Conservation (phyloP, 192 early-diverging fungal genomes). For the Coemansia sp. region DNA sequence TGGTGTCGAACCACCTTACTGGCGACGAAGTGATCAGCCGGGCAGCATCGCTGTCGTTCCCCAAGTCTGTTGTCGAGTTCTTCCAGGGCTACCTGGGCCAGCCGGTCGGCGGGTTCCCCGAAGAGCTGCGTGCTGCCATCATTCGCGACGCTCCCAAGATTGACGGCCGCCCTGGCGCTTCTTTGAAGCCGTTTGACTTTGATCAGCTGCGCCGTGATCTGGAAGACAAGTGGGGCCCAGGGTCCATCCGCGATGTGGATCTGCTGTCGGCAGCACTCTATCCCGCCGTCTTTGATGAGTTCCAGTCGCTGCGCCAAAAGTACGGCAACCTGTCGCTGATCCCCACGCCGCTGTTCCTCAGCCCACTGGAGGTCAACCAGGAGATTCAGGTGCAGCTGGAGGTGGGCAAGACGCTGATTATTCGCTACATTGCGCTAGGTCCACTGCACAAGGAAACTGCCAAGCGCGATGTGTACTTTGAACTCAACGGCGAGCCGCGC, state of each 20-base stretch:
- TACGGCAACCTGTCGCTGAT: conserved; percentile 87
- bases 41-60: conserved; percentile 84
- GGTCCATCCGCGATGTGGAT: conserved; percentile 79
- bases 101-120: conserved; percentile 93
- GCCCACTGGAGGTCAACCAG: conserved; percentile 81
- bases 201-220: conserved; percentile 67
- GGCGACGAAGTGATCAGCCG: conserved; percentile 73
- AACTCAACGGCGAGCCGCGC: conserved; percentile 91
- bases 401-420: conserved; percentile 84
- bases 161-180: conserved; percentile 81
- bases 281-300: conserved; percentile 90
- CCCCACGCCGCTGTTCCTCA: conserved; percentile 89
- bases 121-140: conserved; percentile 80
- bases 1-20: conserved; percentile 85
- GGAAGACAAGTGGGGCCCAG: conserved; percentile 75
- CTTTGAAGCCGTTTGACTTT: conserved; percentile 79
- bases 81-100: conserved; percentile 95
- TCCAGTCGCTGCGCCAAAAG: conserved; percentile 64
- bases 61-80: conserved; percentile 91
- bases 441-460: conserved; percentile 65
- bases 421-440: conserved; percentile 87
- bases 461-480: conserved; percentile 93
- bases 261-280: conserved; percentile 88
- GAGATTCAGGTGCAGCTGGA: conserved; percentile 87
- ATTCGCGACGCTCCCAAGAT: conserved; percentile 74